Base-by-base conservation (phyloP, 768 basidiomycete genomes). In the Lactarius tabidus region DNA sequence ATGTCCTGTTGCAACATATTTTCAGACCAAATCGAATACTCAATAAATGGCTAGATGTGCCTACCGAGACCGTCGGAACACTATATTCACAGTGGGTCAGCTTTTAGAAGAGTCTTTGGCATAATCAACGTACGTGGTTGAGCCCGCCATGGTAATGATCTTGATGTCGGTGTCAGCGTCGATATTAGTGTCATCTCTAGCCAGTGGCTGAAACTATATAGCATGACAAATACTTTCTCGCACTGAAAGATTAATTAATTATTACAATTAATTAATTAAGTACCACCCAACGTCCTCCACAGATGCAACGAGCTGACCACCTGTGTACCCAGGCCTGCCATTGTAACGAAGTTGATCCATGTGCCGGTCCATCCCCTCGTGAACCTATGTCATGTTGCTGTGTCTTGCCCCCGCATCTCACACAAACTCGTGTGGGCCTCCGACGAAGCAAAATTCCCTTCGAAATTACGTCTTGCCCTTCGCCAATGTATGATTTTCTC, bases 291-390 rank as follows among this genome's bases (percentile, higher is more conserved):
- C 74, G 70, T 12, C 90, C 90, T 31, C 88, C 88, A 75, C 90
- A 93, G 23, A 91, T 78, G 73, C 90, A 93, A 29, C 79, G 79
- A 28, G 70, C 73, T 36, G 72, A 73, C 86, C 85, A 91, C 69
- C 78, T 79, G 67, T 76, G 84, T 74, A 88, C 85, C 88, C 89
- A 93, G 23, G 79, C 76, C 57, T 74, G 78, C 90, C 90, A 82
- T 45, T 73, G 72, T 33, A 71, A 79, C 62, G 77, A 80, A n/a
- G 73, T 67, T 57, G 57, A n/a, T 20, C 60, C 60, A 2, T 60
- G 56, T 35, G 53, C 18, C 1, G 57, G 8, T 1, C 26, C 77
- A 76, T 52, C 54, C 70, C 59, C 73, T 71, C 31, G 74, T 26
- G 57, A 59, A 28, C 38, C 51, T 17, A 52, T 56, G 26, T 15